Conservation (phyloP, 1,139 yeast genomes). For the Candida mesenterica region DNA sequence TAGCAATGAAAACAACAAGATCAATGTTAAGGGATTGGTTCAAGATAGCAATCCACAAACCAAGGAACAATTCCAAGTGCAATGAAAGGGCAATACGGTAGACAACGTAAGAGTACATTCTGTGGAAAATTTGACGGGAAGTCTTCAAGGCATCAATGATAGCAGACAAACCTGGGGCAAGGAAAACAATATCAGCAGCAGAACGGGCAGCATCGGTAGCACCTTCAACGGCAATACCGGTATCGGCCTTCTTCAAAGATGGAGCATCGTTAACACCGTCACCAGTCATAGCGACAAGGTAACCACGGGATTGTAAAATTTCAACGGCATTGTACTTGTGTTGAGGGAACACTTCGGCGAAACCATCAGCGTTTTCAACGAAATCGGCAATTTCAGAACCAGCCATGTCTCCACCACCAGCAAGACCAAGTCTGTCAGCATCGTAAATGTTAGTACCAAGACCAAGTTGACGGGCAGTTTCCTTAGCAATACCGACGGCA, state of each 20-base stretch:
- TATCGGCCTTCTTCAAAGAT: constrained; percentile 92
- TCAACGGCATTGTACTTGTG: constrained; percentile 92
- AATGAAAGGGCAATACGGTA: constrained; percentile 93
- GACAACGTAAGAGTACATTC: constrained; percentile 95
- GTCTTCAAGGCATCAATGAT: constrained; percentile 92
- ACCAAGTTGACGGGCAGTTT: constrained; percentile 97
- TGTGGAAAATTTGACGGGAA: constrained; percentile 96
- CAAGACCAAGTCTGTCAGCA: constrained; percentile 94
- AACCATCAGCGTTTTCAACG: constrained; percentile 96
- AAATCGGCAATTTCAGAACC: constrained; percentile 95
- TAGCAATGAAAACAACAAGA: constrained; percentile 90
- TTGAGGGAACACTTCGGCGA: constrained; percentile 97
- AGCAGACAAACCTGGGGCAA: constrained; percentile 95
- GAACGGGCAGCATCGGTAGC: constrained; percentile 96
- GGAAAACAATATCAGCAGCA: constrained; percentile 95
- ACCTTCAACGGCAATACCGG: constrained; percentile 98
- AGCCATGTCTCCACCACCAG: constrained; percentile 96
- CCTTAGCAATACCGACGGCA: constrained; percentile 98
- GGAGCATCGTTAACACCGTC: constrained; percentile 98
- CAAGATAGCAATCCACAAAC: constrained; percentile 92
- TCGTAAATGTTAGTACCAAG: constrained; percentile 96
- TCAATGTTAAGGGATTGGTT: constrained; percentile 80
- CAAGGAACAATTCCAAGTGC: constrained; percentile 89
- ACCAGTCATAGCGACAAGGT: constrained; percentile 98
- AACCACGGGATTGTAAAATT: constrained; percentile 86